phyloP scores from a whole-genome alignment of 2,329 filamentous ascomycete species.

The Alternaria novae-zelandiae region DNA sequence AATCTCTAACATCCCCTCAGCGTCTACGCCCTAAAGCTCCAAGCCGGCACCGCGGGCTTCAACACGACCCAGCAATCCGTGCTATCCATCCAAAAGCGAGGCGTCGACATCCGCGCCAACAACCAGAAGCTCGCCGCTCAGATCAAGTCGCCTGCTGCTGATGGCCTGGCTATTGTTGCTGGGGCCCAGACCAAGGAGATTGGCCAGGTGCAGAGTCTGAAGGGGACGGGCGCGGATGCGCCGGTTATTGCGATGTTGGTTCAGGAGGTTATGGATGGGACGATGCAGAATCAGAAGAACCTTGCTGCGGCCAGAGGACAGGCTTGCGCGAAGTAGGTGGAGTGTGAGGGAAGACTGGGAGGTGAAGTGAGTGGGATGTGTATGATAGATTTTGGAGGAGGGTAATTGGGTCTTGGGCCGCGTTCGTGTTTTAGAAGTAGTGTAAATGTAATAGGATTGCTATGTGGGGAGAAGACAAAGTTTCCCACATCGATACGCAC shows the following conservation, averaged over 20 bases:
- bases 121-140: conserved; percentile 28
- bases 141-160: conserved; percentile 19
- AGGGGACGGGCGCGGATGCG: conserved; percentile 5
- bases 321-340: neutral
- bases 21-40: conserved; percentile 11
- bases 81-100: conserved; percentile 19
- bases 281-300: conserved; percentile 26
- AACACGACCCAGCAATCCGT: neutral
- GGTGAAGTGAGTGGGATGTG: neutral
- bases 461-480: neutral
- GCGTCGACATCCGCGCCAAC: conserved; percentile 24
- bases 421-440: neutral
- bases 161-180: conserved; percentile 21
- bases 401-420: neutral
- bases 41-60: conserved; percentile 2
- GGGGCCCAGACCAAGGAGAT: conserved; percentile 24
- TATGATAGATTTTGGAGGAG: neutral
- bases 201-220: conserved; percentile 16
- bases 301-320: conserved; percentile 10
- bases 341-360: neutral
- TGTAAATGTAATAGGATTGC: neutral
- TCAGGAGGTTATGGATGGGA: conserved; percentile 20
- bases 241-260: conserved; percentile 19
- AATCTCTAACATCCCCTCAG: conserved; percentile 1
- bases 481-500: too few relatives aligned